Evolutionary conservation across 2,329 filamentous ascomycete genomes (phyloP), one percentile per base, ranked within the genome.

Genomic region (Chrysoporthe cubensis): DNA sequence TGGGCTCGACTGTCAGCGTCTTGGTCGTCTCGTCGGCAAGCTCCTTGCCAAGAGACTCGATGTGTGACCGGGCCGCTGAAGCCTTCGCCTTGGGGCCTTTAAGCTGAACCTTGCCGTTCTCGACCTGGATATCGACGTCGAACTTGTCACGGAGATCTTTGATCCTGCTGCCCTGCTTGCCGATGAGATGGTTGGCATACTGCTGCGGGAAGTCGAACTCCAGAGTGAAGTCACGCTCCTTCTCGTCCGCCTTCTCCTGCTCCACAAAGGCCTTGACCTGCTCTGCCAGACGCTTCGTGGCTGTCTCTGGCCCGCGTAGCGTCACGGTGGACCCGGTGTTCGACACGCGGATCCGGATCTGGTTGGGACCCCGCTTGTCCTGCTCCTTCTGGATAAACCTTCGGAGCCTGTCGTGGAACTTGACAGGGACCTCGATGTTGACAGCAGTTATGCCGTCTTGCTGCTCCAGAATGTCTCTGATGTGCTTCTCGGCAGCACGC

Each of bases 11-110:
- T 84, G 96, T 97, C 66, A 99, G 84, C 14, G 88, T 83, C 78
- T 97, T 90, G 1, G 91, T 97, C 5, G 91, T 89, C 82, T 99
- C 96, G 74, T 99, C 96, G 64, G 96, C 94, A 74, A 97, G 87
- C 77, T 92, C 92, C 78, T 91, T 93, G 52, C 88, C 90, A 72
- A 97, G 83, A 50, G 89, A 86, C 71, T 90, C 83, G 73, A 99
- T 97, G 75, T 97, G 90, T 50, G 89, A 83, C 79, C 92, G 96
- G 71, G 93, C 93, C 62, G 89, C 88, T 78, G 97, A 94, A 1
- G 94, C 93, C 85, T 98, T 98, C 62, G 93, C 93, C 81, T 96
- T 93, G 62, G 96, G 95, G 37, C 96, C 96, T 84, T 96, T 97
- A 73, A 99, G 88, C 79, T 97, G 93, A 62, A 98, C 93, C 80